Base-by-base conservation (phyloP, 2,329 filamentous ascomycete species). In the Beauveria sp. region DNA sequence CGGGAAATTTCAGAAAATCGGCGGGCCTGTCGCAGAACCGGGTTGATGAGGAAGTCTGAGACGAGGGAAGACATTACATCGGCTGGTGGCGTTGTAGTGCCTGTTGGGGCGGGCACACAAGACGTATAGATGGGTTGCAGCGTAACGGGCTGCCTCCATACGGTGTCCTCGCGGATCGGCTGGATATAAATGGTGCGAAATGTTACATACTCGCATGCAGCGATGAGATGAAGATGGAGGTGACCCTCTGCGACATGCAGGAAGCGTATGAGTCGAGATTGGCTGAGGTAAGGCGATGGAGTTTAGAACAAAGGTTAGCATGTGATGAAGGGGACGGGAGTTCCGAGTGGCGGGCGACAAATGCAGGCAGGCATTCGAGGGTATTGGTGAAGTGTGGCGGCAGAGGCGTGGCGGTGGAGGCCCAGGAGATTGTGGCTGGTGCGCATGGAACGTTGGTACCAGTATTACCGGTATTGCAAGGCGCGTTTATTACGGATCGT, bases 11-110 rank as follows among this genome's bases (percentile, higher is more conserved):
- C 77, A 54, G 86, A 87, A 69, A 88, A 83, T 65, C 84, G 83
- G 65, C 84, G 83, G 68, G 85, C 85, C 74, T 88, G 85, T 71
- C 85, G 83, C 67, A 88, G 74, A 68, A 88, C 84, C 62, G 86
- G 85, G 65, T 86, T 86, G 73, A 88, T 85, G 67, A 88, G 75
- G 71, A 86, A 87, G 64, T 87, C 83, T 69, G 84, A 82, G 60
- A 88, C 84, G 68, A 87, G 76, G 67, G 80, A 85, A 72, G 82
- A 80, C 85, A 88, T 88, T 69, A 67, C 67, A 64, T 63, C 58
- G 64, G 64, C 43, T 50, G 20, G 24, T 59, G 65, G 31, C 9
- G 43, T 12, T 14, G 51, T 26, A 28, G 10, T 28, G 34, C 50
- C 24, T 24, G 56, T 18, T n/a, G 49, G 50, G 59, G 50, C 38